Base-by-base conservation (phyloP, 2,329 filamentous ascomycete genomes). In the Penicillium sp. region DNA sequence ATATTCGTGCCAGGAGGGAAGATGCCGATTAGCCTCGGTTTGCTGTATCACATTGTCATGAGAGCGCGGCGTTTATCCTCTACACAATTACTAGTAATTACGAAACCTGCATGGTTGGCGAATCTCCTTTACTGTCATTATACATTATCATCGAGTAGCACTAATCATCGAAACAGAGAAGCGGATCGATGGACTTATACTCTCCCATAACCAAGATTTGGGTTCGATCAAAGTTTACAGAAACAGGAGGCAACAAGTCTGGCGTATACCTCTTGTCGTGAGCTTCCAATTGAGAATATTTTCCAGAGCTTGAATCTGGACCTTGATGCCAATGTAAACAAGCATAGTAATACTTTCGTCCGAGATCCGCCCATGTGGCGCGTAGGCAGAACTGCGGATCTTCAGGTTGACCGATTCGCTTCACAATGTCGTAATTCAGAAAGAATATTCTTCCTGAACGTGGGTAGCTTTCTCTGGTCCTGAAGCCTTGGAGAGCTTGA, bases 1-100 rank as follows among this genome's bases (percentile, higher is more conserved):
- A 97, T 71, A 86, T 95, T 12, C 82, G 92, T 61, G 88, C 88
- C 4, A 82, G 89, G 60, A 81, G 91, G 72, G 88, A 90, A 28
- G 70, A 48, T 47, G 57, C 50, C 0, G 42, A 39, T 7, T 64
- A 57, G 44, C 36, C 13, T 16, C 41, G n/a, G 34, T 13, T 9
- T n/a, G n/a, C 29, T 24, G 18, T 47, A 29, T 53, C n/a, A 48
- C 16, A 36, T 38, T 53, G 15, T 36, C 51, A 51, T 51, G 34
- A 45, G 45, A 57, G 45, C 52, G 48, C 39, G 51, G 47, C 51
- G 51, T 54, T 51, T 41, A 38, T 48, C 23, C 24, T 51, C n/a
- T 41, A 31, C 38, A 45, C 9, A 36, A 21, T 42, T 23, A 33
- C 45, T 50, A 45, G 43, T 49, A 6, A 24, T 44, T 38, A 46